Conservation (phyloP, 139 green algal genomes). For the Micromonas pusilla region DNA sequence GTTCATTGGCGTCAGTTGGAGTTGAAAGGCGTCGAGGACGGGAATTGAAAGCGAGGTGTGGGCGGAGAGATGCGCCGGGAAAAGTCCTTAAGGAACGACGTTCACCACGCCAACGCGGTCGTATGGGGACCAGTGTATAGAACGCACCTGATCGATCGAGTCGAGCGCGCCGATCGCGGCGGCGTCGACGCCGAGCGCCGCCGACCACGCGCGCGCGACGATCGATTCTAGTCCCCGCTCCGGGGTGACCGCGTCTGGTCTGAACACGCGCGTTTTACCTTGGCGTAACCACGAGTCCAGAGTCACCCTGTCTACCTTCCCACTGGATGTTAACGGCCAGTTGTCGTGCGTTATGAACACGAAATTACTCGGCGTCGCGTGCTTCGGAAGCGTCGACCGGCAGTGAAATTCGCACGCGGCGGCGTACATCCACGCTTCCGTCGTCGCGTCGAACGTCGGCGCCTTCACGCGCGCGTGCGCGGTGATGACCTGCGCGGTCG, state of each 20-base stretch:
- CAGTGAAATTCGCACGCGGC: not conserved
- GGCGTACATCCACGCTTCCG: not conserved
- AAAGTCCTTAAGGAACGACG: too few relatives aligned
- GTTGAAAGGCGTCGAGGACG: too few relatives aligned
- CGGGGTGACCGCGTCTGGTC: not conserved
- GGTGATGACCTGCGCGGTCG: not conserved
- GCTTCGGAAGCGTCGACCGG: not conserved
- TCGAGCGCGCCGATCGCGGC: not conserved
- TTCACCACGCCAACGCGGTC: too few relatives aligned
- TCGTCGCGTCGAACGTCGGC: not conserved
- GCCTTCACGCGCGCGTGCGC: not conserved
- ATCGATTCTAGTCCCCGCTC: not conserved
- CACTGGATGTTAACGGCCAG: conserved; percentile 6
- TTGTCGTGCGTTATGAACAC: not conserved
- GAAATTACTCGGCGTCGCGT: not conserved
- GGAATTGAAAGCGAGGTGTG: too few relatives aligned
- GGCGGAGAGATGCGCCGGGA: too few relatives aligned
- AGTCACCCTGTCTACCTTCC: not conserved
- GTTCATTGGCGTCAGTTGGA: too few relatives aligned
- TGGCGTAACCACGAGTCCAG: not conserved
- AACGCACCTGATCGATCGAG: conserved; percentile 8
- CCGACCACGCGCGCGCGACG: not conserved
- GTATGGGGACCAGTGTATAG: too few relatives aligned
- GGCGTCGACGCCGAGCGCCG: not conserved
- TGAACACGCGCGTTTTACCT: not conserved